phyloP scores from a whole-genome alignment of 371 early-diverging fungal genomes.

The Rhizopus sp. region DNA sequence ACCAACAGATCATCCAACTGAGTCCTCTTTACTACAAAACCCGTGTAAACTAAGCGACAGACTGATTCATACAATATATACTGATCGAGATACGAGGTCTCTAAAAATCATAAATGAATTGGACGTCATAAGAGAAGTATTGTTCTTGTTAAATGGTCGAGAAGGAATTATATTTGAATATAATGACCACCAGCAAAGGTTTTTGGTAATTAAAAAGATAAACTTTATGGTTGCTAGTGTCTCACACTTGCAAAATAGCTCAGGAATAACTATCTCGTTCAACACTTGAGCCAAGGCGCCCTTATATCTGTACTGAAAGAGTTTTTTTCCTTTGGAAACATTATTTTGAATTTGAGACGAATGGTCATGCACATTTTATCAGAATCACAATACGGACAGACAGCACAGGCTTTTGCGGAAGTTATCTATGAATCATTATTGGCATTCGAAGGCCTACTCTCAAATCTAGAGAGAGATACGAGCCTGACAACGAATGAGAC shows the following conservation, averaged over 20 bases:
- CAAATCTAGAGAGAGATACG: slow-evolving; percentile 21
- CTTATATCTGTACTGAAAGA: slow-evolving; percentile 17
- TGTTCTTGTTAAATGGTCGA: slow-evolving; percentile 35
- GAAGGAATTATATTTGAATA: slow-evolving; percentile 28
- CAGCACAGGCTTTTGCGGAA: slow-evolving; percentile 40
- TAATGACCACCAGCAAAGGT: slow-evolving; percentile 4
- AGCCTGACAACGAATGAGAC: slow-evolving; percentile 16
- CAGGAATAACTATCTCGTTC: slow-evolving; percentile 12
- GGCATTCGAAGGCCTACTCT: slow-evolving; percentile 31
- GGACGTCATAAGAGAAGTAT: slow-evolving; percentile 31
- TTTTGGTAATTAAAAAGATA: slow-evolving; percentile 12
- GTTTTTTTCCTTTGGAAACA: slow-evolving; percentile 33
- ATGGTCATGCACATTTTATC: slow-evolving; percentile 9
- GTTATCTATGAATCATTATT: slow-evolving; percentile 19
- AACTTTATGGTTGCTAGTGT: no score
- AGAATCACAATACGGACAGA: slow-evolving; percentile 31
- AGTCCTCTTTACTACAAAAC: slow-evolving; percentile 11
- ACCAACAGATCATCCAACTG: background rate
- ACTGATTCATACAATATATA: slow-evolving; percentile 1
- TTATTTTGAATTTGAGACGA: slow-evolving; percentile 26
- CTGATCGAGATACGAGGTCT: background rate
- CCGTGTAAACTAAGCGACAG: slow-evolving; percentile 16
- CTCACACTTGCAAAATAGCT: slow-evolving; percentile 7
- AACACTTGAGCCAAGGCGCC: slow-evolving; percentile 23
- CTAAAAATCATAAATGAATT: slow-evolving; percentile 26